phyloP scores from a whole-genome alignment of 257 asterid genomes.

The Solanum habrochaites region DNA sequence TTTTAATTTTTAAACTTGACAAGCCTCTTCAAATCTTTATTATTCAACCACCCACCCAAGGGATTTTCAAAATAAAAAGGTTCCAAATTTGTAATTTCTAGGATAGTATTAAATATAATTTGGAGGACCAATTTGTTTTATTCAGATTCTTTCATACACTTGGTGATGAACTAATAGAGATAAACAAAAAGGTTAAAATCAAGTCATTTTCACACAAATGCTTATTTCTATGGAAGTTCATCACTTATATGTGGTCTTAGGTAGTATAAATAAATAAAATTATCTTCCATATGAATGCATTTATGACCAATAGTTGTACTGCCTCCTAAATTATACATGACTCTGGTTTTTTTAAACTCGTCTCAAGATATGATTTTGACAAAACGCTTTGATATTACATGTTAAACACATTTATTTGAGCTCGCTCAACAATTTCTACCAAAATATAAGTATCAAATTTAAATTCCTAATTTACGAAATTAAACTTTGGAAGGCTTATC shows the following conservation, averaged over 20 bases:
- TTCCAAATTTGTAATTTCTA: background rate
- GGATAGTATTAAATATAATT: background rate
- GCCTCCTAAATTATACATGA: background rate
- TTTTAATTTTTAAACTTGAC: background rate
- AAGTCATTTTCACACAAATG: background rate
- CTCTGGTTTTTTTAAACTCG: background rate
- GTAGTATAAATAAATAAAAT: background rate
- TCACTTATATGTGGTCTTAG: background rate
- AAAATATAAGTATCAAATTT: too few species aligned
- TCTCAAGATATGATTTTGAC: background rate
- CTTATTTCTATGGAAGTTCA: background rate
- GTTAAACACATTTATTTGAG: too few species aligned
- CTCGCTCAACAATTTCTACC: too few species aligned
- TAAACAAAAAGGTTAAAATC: background rate
- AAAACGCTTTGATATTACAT: too few species aligned
- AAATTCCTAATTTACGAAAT: too few species aligned
- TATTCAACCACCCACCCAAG: background rate
- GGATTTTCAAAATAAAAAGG: background rate
- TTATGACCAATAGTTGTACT: background rate
- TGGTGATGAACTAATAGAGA: background rate
- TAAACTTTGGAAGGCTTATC: background rate
- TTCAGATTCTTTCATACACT: background rate
- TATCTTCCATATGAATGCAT: background rate
- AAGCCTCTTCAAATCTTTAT: background rate
- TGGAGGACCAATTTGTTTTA: background rate